phyloP scores from a whole-genome alignment of 2,329 filamentous ascomycete species.

The Alternaria sp. region DNA sequence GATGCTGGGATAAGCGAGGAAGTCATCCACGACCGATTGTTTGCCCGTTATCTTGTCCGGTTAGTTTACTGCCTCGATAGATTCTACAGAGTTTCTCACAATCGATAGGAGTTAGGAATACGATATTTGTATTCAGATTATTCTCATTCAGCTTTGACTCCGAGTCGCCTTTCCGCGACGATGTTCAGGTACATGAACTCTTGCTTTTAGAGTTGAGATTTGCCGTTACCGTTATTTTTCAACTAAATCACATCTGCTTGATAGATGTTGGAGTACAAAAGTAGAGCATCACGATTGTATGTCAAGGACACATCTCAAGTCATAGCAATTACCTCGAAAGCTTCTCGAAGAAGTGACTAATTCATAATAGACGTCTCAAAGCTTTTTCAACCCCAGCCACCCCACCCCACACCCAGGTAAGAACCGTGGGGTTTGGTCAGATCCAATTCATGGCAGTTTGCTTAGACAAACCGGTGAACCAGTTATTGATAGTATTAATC shows the following conservation, averaged over 20 bases:
- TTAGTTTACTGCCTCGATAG: background rate
- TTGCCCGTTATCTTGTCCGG: background rate
- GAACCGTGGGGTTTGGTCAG: background rate
- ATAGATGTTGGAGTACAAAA: background rate
- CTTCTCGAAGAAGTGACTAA: background rate
- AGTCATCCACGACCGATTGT: background rate
- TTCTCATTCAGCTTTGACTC: background rate
- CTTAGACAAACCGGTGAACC: too few species aligned
- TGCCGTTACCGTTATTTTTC: too few species aligned
- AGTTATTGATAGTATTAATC: too few species aligned
- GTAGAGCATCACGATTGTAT: background rate
- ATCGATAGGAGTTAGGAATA: background rate
- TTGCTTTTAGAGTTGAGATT: background rate
- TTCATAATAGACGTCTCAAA: background rate
- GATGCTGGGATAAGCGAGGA: background rate
- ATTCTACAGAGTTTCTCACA: background rate
- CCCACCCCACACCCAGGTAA: background rate
- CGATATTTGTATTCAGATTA: background rate
- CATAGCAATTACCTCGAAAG: background rate
- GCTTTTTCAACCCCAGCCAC: background rate
- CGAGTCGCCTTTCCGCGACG: background rate
- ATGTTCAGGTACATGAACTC: background rate
- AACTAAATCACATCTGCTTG: too few species aligned
- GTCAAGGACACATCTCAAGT: background rate
- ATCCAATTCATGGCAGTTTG: background rate